Evolutionary conservation across 176 grass and related monocot genomes (phyloP).

Genomic region (Triticum monococcum): DNA sequence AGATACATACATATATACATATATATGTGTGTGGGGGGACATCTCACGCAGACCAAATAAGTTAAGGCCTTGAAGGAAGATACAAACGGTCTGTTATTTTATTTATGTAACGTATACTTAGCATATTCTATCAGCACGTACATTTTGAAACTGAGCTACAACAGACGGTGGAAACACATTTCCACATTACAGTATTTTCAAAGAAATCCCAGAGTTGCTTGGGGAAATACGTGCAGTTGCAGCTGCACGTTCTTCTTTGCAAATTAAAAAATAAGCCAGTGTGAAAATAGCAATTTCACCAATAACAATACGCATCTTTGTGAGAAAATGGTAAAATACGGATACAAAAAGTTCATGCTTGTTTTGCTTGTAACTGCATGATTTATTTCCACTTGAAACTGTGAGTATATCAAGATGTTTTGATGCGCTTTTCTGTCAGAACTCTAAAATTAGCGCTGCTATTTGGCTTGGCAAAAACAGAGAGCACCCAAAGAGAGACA

Average conservation of each 20-base stretch:
- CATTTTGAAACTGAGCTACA: not conserved
- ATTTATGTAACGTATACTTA: not conserved
- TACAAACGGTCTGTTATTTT: not conserved
- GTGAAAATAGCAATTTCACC: too few relatives aligned
- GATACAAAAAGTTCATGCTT: too few relatives aligned
- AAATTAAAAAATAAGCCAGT: not conserved
- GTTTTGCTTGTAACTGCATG: too few relatives aligned
- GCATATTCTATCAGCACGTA: not conserved
- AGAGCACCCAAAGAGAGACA: not conserved
- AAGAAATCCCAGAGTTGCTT: not conserved
- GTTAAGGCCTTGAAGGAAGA: not conserved
- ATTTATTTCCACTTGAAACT: too few relatives aligned
- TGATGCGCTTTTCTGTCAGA: too few relatives aligned
- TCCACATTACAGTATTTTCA: not conserved
- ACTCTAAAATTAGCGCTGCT: too few relatives aligned
- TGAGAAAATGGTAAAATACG: too few relatives aligned
- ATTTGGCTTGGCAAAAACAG: not conserved
- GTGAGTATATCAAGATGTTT: too few relatives aligned
- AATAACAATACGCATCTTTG: too few relatives aligned
- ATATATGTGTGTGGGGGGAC: not conserved
- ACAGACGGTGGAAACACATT: not conserved
- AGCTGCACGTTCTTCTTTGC: not conserved
- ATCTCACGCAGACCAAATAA: too few relatives aligned
- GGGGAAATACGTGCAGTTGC: not conserved
- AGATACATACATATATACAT: not conserved